Base-by-base conservation (phyloP, 768 basidiomycete genomes). In the Kockovaella imperatae region DNA sequence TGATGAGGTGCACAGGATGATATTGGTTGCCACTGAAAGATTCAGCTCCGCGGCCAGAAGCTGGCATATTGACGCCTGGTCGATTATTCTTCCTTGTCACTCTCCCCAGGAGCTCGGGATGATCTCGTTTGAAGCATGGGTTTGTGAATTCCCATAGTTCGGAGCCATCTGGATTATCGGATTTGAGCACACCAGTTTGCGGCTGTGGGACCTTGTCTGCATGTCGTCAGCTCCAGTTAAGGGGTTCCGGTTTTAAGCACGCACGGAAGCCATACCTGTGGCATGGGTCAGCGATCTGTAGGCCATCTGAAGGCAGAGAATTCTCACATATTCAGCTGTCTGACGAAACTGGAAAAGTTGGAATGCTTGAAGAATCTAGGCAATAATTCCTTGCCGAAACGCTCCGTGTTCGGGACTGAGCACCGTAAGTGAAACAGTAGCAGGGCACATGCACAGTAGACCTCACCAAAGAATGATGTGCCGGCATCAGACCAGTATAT, bases 401-500 rank as follows among this genome's bases (percentile, higher is more conserved):
- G 82, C 68, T 93, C 88, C 60, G 87, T 85, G 70, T 93, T 87
- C 30, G 87, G 80, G 24, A 97, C 91, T 95, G 38, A n/a, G n/a
- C n/a, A n/a, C n/a, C 6, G 18, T 1, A n/a, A n/a, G n/a, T n/a
- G n/a, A 24, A 45, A 50, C 36, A 56, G 35, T 54, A 48, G 15
- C 17, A 25, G 20, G n/a, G 7, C 10, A 30, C 8, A 32, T 23
- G n/a, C 40, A 23, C 14, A 32, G 41, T 7, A 23, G 11, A 5
- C 56, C 71, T 48, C 30, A 89, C 91, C 87, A 69, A 83, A 87
- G 75, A 97, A 96, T 0, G 87, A 86, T 65, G 90, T 87, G 24
- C 91, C 93, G 7, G 79, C 77, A 20, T 87, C 83, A 3, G 86
- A 84, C 93, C 93, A 97, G 57, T 84, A 75, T 64, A 97, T 96